These are phyloP conservation scores for Pyrenochaeta sp. DNA, from an alignment of 2,329 filamentous ascomycete genomes.

Conservation along the genomic window DNA sequence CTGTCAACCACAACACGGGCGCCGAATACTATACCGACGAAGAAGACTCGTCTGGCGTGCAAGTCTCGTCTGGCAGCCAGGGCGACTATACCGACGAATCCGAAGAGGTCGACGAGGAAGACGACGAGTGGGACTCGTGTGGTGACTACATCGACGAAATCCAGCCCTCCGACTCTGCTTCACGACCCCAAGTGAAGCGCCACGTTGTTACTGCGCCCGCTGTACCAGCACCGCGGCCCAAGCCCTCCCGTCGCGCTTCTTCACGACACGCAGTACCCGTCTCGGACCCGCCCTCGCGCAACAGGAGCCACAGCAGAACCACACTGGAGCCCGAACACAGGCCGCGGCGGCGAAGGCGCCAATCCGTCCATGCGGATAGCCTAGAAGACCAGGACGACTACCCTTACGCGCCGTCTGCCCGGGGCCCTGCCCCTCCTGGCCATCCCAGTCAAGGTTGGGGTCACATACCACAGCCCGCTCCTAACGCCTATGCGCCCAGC, in stretches of 20 bases:
- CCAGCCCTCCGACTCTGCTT: constrained; percentile 60
- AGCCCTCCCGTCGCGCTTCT: constrained; percentile 50
- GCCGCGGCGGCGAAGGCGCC: constrained; percentile 42
- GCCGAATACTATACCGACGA: constrained; percentile 45
- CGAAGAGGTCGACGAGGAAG: constrained; percentile 30
- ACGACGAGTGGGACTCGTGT: constrained; percentile 39
- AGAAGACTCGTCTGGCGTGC: constrained; percentile 45
- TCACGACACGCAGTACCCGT: constrained; percentile 46
- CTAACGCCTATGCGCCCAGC: constrained; percentile 50
- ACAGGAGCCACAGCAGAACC: constrained; percentile 44
- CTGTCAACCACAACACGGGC: constrained; percentile 49
- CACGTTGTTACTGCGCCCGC: constrained; percentile 35
- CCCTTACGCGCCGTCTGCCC: constrained; percentile 45
- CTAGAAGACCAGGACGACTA: constrained; percentile 58
- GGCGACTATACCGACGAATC: constrained; percentile 45
- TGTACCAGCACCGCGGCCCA: constrained; percentile 47
- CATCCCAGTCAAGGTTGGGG: constrained; percentile 49
- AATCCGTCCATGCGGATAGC: constrained; percentile 51
- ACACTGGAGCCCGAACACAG: constrained; percentile 40
- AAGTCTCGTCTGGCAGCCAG: constrained; percentile 42
- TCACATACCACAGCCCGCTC: constrained; percentile 44
- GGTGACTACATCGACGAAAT: constrained; percentile 53
- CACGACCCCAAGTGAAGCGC: constrained; percentile 48
- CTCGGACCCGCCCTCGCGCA: constrained; percentile 43
- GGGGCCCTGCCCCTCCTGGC: constrained; percentile 40